Percentiles rank a stretch among this genome's conserved stretches.
These are phyloP conservation scores for Asterella californica DNA, from an alignment of 225 moss, liverwort and hornwort genomes.

Conservation along the genomic window DNA sequence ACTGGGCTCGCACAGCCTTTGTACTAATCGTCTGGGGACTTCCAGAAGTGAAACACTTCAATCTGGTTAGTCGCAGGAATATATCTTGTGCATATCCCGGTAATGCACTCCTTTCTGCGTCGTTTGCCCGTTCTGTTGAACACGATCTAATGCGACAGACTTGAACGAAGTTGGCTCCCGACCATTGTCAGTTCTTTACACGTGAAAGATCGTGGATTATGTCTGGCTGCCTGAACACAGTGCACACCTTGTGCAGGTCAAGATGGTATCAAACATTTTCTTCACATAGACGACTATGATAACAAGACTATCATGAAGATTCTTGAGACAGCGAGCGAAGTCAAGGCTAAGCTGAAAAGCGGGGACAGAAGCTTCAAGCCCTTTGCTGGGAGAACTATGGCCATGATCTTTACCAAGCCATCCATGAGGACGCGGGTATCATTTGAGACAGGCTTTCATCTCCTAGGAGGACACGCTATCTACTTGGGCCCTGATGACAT, in stretches of 20 bases:
- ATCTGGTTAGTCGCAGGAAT: no score
- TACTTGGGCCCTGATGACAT: constrained; percentile 97
- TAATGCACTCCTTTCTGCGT: neutral
- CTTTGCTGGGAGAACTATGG: constrained; percentile 80
- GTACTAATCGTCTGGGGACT: neutral
- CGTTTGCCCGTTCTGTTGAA: neutral
- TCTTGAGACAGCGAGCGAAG: constrained; percentile 67
- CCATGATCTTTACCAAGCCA: constrained; percentile 97
- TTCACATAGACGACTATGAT: constrained; percentile 95
- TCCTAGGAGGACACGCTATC: constrained; percentile 82
- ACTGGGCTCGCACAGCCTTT: neutral
- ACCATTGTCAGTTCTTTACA: neutral
- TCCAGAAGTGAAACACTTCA: neutral
- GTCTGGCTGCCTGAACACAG: neutral
- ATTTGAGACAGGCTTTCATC: constrained; percentile 91
- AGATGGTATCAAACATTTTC: constrained; percentile 59
- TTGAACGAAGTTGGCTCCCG: neutral
- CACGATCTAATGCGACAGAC: neutral
- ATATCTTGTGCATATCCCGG: neutral
- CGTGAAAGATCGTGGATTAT: neutral
- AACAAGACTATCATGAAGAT: constrained; percentile 64
- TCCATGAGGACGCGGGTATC: constrained; percentile 97
- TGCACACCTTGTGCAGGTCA: constrained; percentile 29
- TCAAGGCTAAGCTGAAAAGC: constrained; percentile 76
- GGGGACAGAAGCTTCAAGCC: constrained; percentile 83